Evolutionary conservation across 768 basidiomycete genomes (phyloP), one percentile per base, ranked within the genome.

Genomic region (Suillus lakei): DNA sequence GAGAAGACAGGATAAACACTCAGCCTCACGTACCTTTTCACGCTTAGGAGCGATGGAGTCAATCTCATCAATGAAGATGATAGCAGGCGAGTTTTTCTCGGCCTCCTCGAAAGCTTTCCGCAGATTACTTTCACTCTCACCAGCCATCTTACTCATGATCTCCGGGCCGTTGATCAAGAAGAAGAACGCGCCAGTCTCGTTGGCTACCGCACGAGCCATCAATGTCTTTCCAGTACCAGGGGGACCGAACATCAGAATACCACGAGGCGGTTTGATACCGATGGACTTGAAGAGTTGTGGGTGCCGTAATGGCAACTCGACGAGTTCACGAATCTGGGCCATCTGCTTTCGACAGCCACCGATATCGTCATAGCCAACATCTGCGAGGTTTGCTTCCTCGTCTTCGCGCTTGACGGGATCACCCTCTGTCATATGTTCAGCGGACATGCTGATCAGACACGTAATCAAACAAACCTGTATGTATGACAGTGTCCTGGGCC

Each of bases 81-180:
- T 99, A 39, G 98, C 92, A 28, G 98, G 98, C 1, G 94, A 96
- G 82, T 99, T 99, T 86, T 99, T 99, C 83, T 99, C 98, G 3
- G 98, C 97, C 82, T 99, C 98, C 79, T 99, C 98, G 76, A 99
- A 99, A 32, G 98, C 97, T 79, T 99, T 99, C 70, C 98, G 84
- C 67, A 99, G 82, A 79, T 99, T 99, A 74, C 93, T 95, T 78
- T 99, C 98, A 76, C 89, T 91, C 82, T 99, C 98, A 70, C 98
- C 98, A 61, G 98, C 98, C 98, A 99, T 99, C 85, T 99, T 99
- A 72, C 92, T 94, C 98, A 99, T 99, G 78, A 99, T 99, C 80
- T 99, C 98, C 60, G 98, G 98, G 62, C 98, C 98, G 75, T 99
- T 99, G 82, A 99, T 99, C 60, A 99, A 83, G 90, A 99, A 99